Evolutionary conservation across 495 filamentous ascomycete genomes (phyloP).

Genomic region (Penicillium crystallinum): DNA sequence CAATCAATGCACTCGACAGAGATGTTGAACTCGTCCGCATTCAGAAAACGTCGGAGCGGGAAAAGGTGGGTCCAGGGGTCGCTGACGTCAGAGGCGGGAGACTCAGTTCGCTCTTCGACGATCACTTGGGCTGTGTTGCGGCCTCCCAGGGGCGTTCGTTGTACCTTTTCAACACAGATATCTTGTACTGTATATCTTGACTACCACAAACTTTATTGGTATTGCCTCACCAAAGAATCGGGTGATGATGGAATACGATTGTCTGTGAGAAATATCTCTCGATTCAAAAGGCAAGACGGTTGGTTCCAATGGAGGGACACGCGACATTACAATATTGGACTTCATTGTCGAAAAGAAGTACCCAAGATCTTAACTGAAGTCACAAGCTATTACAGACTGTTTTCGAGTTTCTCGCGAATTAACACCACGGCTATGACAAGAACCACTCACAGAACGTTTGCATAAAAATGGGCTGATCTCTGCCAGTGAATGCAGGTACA

Average conservation of each 20-base stretch:
- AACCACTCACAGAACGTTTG: no score
- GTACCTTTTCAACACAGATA: no score
- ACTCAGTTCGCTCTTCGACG: not conserved
- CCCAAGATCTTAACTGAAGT: not conserved
- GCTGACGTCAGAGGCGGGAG: constrained; percentile 7
- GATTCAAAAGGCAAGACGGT: no score
- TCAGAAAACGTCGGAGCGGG: not conserved
- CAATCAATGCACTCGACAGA: no score
- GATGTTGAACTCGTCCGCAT: no score
- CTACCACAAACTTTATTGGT: not conserved
- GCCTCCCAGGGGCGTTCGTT: no score
- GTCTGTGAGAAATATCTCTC: not conserved
- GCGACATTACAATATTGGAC: no score
- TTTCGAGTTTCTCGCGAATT: not conserved
- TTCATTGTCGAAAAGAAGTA: no score
- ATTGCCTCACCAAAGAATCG: not conserved
- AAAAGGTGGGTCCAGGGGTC: constrained; percentile 4
- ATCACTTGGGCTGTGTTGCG: constrained; percentile 1
- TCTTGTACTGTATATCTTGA: not conserved
- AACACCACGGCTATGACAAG: no score
- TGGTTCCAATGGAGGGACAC: no score
- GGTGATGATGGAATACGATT: not conserved
- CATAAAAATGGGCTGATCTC: no score
- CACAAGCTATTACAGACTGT: not conserved
- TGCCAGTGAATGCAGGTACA: no score